Base-by-base conservation (phyloP, 495 filamentous ascomycete genomes). In the Collariella sp. region DNA sequence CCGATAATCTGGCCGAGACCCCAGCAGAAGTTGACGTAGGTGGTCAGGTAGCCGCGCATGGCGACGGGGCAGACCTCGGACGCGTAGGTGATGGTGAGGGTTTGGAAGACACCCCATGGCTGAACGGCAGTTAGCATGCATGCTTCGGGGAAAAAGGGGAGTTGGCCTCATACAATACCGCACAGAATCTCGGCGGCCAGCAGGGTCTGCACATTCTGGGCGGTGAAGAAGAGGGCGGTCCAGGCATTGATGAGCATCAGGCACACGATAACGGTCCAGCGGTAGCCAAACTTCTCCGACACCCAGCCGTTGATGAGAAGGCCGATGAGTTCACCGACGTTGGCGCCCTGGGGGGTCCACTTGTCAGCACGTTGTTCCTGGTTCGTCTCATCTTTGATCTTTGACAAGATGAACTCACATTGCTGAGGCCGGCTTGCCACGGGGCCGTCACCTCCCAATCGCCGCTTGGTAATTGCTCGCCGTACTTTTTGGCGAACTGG, bases 21-120 rank as follows among this genome's bases (percentile, higher is more conserved):
- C 87, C 86, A 91, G 70, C 85, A 89, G 59, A 87, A 83, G 68
- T 89, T 90, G 68, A 91, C 83, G 54, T 88, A 89, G 26, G 85
- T 87, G 0, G 87, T 90, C 46, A 90, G 63, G 62, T 87, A 89
- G 18, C 81, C 79, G 23, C 87, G 79, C 55, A 91, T 76, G 15
- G 81, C 77, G 3, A 88, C 80, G 5, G 87, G 87, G 59, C 81
- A 85, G 35, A 89, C 84, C 62, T 91, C 87, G 44, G 85, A 87
- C 39, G 86, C 87, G 56, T 90, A 91, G 2, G 86, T 88, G 67
- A 86, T 83, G 46, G 84, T 86, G 26, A 80, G 69, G 1, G 87
- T 90, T 67, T 89, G 86, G 69, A 89, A 89, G 29, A 91, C 82
- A 57, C 87, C 87, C 86, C 86, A 90, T 12, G 77, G 78, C 38